A percentile compares a stretch with the other conserved stretches of the same genome.
Evolutionary conservation across 352 stramenopile genomes (phyloP).

Genomic region (Poterioochromonas sp.): DNA sequence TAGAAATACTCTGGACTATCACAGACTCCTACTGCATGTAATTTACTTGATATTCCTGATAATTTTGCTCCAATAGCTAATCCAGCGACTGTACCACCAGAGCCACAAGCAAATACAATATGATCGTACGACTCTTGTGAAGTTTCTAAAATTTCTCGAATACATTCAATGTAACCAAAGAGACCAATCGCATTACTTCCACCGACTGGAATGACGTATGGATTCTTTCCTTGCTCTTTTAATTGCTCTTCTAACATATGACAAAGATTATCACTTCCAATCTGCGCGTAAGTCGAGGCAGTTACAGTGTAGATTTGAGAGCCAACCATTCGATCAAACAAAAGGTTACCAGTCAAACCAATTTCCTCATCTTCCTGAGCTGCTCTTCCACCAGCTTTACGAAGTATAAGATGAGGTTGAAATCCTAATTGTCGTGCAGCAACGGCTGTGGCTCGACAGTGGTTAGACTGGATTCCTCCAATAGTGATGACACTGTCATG

Average conservation of each 20-base stretch:
- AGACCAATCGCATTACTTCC: constrained; percentile 34
- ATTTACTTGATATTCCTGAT: constrained; percentile 50
- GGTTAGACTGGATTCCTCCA: constrained; percentile 16
- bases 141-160: background rate
- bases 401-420: constrained; percentile 16
- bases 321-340: constrained; percentile 8
- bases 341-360: background rate
- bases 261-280: background rate
- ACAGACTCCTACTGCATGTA: constrained; percentile 69
- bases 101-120: constrained; percentile 69
- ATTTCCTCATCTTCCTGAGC: background rate
- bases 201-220: constrained; percentile 69
- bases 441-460: constrained; percentile 6
- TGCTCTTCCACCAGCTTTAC: background rate
- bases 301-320: background rate
- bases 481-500: constrained; percentile 21
- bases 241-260: constrained; percentile 47
- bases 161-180: constrained; percentile 20
- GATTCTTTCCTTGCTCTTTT: constrained; percentile 51
- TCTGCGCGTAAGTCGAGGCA: background rate
- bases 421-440: constrained; percentile 17
- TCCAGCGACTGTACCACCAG: constrained; percentile 62
- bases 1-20: constrained; percentile 70
- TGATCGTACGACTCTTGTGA: constrained; percentile 51
- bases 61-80: constrained; percentile 62